Evolutionary conservation across 345 rosid species (phyloP), one percentile per base, ranked within the genome.

Genomic region (Pistacia integerrima): DNA sequence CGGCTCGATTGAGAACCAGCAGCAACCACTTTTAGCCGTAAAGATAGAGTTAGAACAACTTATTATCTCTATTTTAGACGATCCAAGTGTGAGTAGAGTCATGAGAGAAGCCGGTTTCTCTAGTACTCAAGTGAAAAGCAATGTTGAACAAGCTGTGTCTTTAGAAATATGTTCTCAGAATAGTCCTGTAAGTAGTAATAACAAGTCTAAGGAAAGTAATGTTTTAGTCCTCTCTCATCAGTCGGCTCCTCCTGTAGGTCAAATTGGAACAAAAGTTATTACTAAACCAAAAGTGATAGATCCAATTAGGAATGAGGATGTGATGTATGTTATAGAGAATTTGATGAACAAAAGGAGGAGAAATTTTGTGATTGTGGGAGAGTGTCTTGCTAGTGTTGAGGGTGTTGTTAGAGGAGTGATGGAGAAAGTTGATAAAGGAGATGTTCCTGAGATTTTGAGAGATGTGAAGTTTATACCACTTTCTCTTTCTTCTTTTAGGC

Each of bases 41-140:
- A 96, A 96, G 80, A 93, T 96, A 41, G 99, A 96, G 85, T 81
- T 93, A 17, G 94, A 92, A 78, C 99, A 93, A 82, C 97, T 96
- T 44, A 86, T 96, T 10, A 89, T 93, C 49, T 96, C 99, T 2
- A 96, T 93, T 64, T 80, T 96, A 0, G 98, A 96, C 73, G 99
- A 96, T 80, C 99, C 99, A 20, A 93, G 99, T 75, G 99, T 95
- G 49, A 93, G 98, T 83, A 86, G 99, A 77, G 99, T 93, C 80
- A 96, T 96, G 99, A 90, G 91, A 69, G 99, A 96, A 85, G 99
- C 99, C 35, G 98, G 98, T 52, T 93, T 95, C 82, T 92, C 97
- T 0, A 95, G 98, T 70, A 81, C 97, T 59, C 97, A 89, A 77
- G 98, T 95, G 52, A 93, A 95, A 75, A 91, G 67, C 88, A 91